Evolutionary conservation across 306 rosid species (phyloP).

Genomic region (Cicer arietinum): DNA sequence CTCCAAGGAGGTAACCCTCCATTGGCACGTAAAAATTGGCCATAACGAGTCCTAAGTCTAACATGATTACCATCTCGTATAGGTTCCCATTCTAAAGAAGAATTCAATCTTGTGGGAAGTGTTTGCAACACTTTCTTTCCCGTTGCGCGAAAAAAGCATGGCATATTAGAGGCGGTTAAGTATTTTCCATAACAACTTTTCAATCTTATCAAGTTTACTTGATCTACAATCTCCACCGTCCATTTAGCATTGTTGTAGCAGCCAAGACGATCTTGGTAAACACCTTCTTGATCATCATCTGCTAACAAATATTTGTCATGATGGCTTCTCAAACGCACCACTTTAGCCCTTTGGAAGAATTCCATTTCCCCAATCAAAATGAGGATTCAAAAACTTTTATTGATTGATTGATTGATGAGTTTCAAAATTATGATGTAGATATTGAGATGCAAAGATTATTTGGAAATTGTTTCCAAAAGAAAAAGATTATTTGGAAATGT

Average conservation of each 20-base stretch:
- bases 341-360: constrained; percentile 60
- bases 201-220: constrained; percentile 47
- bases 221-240: constrained; percentile 60
- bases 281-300: constrained; percentile 56
- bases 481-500: not conserved
- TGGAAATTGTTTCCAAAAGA: not conserved
- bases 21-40: constrained; percentile 71
- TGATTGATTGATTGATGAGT: constrained; percentile 6
- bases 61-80: constrained; percentile 61
- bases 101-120: constrained; percentile 53
- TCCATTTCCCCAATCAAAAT: constrained; percentile 54
- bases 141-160: constrained; percentile 59
- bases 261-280: constrained; percentile 70
- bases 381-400: not conserved
- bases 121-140: constrained; percentile 81
- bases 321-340: constrained; percentile 68
- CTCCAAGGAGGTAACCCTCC: constrained; percentile 81
- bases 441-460: not conserved
- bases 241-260: constrained; percentile 58
- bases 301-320: constrained; percentile 75
- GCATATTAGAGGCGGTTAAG: constrained; percentile 69
- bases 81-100: constrained; percentile 83
- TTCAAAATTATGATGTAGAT: not conserved
- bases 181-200: constrained; percentile 70
- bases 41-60: constrained; percentile 63